These are phyloP conservation scores for Dactylellina leptospora DNA, from an alignment of 2,329 filamentous ascomycete genomes.

Conservation along the genomic window DNA sequence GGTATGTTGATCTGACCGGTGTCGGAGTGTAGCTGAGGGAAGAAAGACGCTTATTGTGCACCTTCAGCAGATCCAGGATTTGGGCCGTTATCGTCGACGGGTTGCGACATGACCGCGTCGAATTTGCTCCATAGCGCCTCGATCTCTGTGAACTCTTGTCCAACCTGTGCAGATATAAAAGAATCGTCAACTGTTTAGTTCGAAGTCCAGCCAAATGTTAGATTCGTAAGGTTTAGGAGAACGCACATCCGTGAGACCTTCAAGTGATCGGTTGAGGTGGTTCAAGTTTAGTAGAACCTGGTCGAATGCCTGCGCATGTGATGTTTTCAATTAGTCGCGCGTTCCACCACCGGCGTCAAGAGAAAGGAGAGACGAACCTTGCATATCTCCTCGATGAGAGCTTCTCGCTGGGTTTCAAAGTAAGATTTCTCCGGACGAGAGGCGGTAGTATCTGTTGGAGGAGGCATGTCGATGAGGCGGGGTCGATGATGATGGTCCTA, in stretches of 20 bases:
- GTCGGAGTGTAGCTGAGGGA: not conserved
- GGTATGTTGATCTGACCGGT: too few relatives aligned
- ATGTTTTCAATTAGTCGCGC: too few relatives aligned
- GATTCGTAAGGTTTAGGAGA: not conserved
- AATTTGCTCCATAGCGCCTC: conserved; percentile 52
- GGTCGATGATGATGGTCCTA: not conserved
- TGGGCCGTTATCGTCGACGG: conserved; percentile 8
- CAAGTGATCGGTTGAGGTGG: conserved; percentile 50
- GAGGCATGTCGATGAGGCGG: conserved; percentile 18
- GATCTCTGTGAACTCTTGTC: conserved; percentile 51
- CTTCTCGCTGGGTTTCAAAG: conserved; percentile 49
- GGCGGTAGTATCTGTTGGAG: conserved; percentile 25
- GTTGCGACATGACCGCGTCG: conserved; percentile 46
- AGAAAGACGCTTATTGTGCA: conserved; percentile 11
- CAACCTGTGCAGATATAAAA: conserved; percentile 23
- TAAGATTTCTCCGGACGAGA: conserved; percentile 45
- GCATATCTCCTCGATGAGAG: conserved; percentile 50
- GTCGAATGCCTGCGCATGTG: conserved; percentile 36
- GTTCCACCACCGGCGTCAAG: too few relatives aligned
- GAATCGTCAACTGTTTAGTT: not conserved
- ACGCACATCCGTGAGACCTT: conserved; percentile 50
- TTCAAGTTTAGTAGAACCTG: conserved; percentile 52
- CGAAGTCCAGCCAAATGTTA: not conserved
- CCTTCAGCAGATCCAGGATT: conserved; percentile 29
- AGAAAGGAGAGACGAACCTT: conserved; percentile 21